These are phyloP conservation scores for Basidioascus undulatus DNA, from an alignment of 768 basidiomycete species.

Conservation along the genomic window DNA sequence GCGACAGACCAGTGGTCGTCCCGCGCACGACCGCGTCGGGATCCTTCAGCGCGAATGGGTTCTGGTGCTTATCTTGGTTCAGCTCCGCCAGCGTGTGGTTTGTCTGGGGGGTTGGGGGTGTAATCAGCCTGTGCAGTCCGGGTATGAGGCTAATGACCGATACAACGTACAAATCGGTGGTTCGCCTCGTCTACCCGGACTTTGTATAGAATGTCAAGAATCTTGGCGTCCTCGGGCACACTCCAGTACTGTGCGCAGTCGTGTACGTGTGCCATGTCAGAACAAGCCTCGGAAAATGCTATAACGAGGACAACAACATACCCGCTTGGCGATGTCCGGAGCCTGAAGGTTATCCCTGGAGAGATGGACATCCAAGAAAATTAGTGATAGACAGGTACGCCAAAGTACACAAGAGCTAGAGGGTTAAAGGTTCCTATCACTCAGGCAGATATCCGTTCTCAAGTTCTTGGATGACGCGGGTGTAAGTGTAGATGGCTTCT, in stretches of 20 bases:
- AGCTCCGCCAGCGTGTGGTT: conserved; percentile 89
- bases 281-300: not conserved
- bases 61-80: conserved; percentile 19
- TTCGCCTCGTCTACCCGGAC: conserved; percentile 82
- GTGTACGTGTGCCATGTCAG: not conserved
- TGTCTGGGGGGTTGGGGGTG: too few species aligned
- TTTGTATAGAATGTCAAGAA: conserved; percentile 78
- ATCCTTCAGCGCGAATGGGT: conserved; percentile 40
- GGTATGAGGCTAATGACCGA: too few species aligned
- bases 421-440: conserved; percentile 31
- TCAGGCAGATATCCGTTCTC: conserved; percentile 57
- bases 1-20: conserved; percentile 29
- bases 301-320: too few species aligned
- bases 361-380: too few species aligned
- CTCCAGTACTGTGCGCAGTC: too few species aligned
- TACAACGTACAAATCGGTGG: conserved; percentile 27
- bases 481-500: conserved; percentile 82
- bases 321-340: not conserved
- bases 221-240: conserved; percentile 13
- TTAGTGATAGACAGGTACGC: not conserved
- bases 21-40: conserved; percentile 72
- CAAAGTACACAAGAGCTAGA: not conserved
- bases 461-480: conserved; percentile 58
- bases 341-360: conserved; percentile 1
- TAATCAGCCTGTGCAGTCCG: too few species aligned